Evolutionary conservation across 106 monocot genomes (phyloP), one percentile per base, ranked within the genome.

Genomic region (Dioscorea zingiberensis): DNA sequence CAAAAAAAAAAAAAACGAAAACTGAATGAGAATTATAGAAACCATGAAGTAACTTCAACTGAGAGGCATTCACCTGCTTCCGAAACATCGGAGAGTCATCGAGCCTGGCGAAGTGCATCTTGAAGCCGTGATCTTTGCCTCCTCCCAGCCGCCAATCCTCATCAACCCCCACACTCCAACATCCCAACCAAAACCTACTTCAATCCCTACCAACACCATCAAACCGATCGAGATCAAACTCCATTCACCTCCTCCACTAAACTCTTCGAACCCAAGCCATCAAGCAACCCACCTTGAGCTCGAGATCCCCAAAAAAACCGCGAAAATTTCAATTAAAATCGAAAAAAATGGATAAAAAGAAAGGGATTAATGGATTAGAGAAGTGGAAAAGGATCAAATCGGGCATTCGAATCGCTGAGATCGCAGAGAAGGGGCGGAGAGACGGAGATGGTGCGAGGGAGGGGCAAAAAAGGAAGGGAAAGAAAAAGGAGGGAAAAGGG

Each of bases 81-180:
- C 94, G 74, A 68, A 94, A 87, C 94, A 94, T 94, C 24, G 94
- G 94, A 66, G 94, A 94, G 73, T 94, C 94, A 64, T 94, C 94
- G 63, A 94, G 94, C 87, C 87, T 94, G 67, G 85, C 46, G 71
- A 91, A 94, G 87, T 77, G 73, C 94, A 94, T 94, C 62, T 32
- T 78, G 89, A 69, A 51, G 38, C 67, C 58, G 55, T 46, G 49
- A 63, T 49, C 38, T 54, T 55, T 76, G 53, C 60, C 58, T 47
- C 55, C 32, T 64, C 51, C 21, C 27, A 22, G 64, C 14, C 60
- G 66, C 64, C 48, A 82, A 74, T 75, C 78, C 74, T 80, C 92
- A 77, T 82, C 30, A 79, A 82, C 69, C 10, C 18, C 25, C 21
- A 17, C 27, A 27, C 27, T 2, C 45, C 73, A 21, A 25, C 38